Evolutionary conservation across 305 asterid genomes (phyloP), one percentile per base, ranked within the genome.

Genomic region (Fraxinus baroniana): DNA sequence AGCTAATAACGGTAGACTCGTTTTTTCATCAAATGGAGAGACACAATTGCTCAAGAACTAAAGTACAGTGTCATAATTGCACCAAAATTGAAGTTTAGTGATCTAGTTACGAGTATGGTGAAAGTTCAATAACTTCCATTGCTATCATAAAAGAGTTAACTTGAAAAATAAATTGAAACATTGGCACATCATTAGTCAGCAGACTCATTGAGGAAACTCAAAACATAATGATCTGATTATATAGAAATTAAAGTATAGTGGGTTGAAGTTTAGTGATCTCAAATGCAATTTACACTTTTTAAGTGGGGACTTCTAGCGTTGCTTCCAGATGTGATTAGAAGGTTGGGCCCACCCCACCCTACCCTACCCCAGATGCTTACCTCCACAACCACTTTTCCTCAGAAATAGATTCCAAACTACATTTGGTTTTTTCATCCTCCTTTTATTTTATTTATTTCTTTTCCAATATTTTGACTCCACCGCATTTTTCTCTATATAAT

Each of bases 401-500:
- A 3, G 9, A 15, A 85, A 83, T 84, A 90, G 86, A 86, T 90
- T 88, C 90, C 91, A 84, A 84, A 83, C 84, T 85, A 81, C 74
- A 60, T 83, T 80, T 64, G 52, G 79, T 77, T 44, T 37, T 24
- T 71, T 49, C 55, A 24, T 55, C 22, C 24, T 4, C 22, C 22
- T 33, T n/a, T n/a, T 55, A 32, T 46, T 49, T 74, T 75, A 5
- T 60, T 26, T 26, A 39, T 78, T 18, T 9, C 37, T 28, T 41
- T 62, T 37, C 62, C 22, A n/a, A 71, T 77, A 8, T 15, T 62
- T 37, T 12, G 74, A 49, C 22, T 78, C 3, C 79, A 83, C 79
- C 90, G 64, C 84, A 0, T 85, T 85, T 79, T n/a, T 9, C 77
- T 88, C 97, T 93, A 94, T 94, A 93, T 86, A 94, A 87, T 86